phyloP scores from a whole-genome alignment of 768 basidiomycete species.

The Crassisporium funariophilum region DNA sequence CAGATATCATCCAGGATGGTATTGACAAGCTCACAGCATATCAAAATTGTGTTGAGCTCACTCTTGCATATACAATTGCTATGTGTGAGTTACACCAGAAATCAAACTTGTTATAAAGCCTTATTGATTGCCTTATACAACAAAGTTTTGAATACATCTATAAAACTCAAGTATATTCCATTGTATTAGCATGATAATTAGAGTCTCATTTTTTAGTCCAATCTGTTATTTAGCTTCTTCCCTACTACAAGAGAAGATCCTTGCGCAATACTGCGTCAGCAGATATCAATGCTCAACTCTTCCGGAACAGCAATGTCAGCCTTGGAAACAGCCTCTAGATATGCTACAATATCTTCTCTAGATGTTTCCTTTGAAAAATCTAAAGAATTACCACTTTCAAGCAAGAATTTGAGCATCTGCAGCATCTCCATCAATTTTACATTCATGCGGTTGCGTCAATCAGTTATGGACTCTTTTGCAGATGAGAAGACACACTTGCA shows the following conservation, averaged over 20 bases:
- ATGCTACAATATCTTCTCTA: too few relatives aligned
- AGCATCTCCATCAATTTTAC: too few relatives aligned
- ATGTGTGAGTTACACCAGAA: constrained; percentile 18
- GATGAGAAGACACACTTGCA: too few relatives aligned
- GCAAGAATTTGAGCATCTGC: too few relatives aligned
- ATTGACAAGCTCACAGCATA: constrained; percentile 25
- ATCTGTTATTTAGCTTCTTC: background rate
- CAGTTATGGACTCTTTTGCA: too few relatives aligned
- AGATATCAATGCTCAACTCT: too few relatives aligned
- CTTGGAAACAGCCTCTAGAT: too few relatives aligned
- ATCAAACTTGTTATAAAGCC: background rate
- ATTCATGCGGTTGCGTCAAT: too few relatives aligned
- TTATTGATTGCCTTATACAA: background rate
- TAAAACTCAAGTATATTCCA: constrained; percentile 11
- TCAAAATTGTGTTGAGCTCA: constrained; percentile 3
- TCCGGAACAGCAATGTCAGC: too few relatives aligned
- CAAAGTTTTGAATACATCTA: constrained; percentile 15
- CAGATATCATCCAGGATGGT: constrained; percentile 20
- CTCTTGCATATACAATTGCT: constrained; percentile 20
- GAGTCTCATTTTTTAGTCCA: background rate
- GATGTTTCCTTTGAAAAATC: too few relatives aligned
- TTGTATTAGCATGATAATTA: background rate
- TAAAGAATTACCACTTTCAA: too few relatives aligned
- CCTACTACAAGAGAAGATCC: background rate
- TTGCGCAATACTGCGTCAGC: too few relatives aligned